Conservation (phyloP, 352 stramenopile genomes). For the Pythium chondricola region DNA sequence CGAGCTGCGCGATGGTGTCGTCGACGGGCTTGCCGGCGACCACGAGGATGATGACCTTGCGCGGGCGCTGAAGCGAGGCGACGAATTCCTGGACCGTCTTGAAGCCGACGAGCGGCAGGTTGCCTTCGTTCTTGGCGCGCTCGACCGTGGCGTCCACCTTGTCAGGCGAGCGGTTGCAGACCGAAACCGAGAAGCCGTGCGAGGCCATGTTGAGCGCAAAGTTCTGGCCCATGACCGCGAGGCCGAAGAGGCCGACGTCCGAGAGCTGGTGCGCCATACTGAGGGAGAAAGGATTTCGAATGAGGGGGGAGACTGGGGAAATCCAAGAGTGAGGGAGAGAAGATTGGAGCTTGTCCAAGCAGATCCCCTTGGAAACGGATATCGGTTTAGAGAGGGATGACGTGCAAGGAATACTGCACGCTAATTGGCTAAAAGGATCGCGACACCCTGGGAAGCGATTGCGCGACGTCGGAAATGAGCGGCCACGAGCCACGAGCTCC, state of each 20-base stretch:
- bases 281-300: conserved; percentile 1
- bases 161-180: conserved; percentile 95
- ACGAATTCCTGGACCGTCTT: conserved; percentile 93
- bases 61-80: conserved; percentile 88
- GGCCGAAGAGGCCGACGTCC: conserved; percentile 86
- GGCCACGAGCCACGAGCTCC: not conserved
- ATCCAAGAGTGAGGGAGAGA: conserved; percentile 5
- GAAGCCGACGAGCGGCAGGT: conserved; percentile 91
- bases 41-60: conserved; percentile 98
- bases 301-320: conserved; percentile 3
- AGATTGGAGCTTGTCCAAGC: conserved; percentile 5
- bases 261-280: conserved; percentile 65
- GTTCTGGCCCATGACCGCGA: conserved; percentile 97
- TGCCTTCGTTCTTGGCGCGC: conserved; percentile 93
- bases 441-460: conserved; percentile 14
- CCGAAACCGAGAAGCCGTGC: conserved; percentile 95
- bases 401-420: conserved; percentile 8
- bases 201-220: conserved; percentile 99
- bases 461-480: conserved; percentile 4
- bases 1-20: conserved; percentile 83
- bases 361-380: conserved; percentile 7
- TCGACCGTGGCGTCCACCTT: conserved; percentile 96
- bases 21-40: conserved; percentile 97
- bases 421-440: conserved; percentile 15
- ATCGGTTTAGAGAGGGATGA: conserved; percentile 19